Base-by-base conservation (phyloP, 345 rosid species). In the Alliaria petiolata region DNA sequence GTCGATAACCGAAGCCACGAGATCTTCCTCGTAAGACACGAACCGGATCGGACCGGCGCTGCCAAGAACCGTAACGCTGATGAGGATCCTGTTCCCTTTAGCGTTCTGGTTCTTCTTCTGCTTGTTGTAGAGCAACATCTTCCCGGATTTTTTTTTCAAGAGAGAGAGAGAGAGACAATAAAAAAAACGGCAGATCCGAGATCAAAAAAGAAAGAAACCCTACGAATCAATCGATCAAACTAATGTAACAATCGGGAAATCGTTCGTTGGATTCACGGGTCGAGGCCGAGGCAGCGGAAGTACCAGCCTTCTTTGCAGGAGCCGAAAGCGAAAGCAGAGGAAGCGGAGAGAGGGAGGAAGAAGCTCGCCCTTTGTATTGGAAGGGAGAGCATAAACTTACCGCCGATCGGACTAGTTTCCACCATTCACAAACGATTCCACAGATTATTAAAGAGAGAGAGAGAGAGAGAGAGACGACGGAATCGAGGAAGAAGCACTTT, bases 231-330 rank as follows among this genome's bases (percentile, higher is more conserved):
- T n/a, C n/a, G n/a, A n/a, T n/a, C n/a, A n/a, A 42, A 14, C 56
- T 4, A 22, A 26, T 9, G 13, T 3, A 20, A n/a, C 50, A 6
- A 47, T 9, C 13, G 30, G 6, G n/a, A 45, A n/a, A 10, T 5
- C 10, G 12, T 5, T 7, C 30, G 7, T 1, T 68, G 30, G 25
- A 11, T 61, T 84, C 81, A 92, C 63, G 99, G 99, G 92, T 95
- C 97, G 79, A 88, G 76, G 77, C 98, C 96, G 67, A 85, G 76
- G 96, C 99, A 92, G 89, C 97, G 98, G 52, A 81, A 90, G 93
- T 92, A 95, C 99, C 99, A 95, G 90, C 91, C 97, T 79, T 88
- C 89, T 79, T 90, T 95, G 95, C 99, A 92, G 52, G 99, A 92
- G n/a, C 92, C 99, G 80, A 92, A 95, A 19, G 96, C 81, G 74